Percentiles rank a stretch among this genome's conserved stretches.
phyloP scores from a whole-genome alignment of 2,329 filamentous ascomycete species.

The Exophiala spinifera region DNA sequence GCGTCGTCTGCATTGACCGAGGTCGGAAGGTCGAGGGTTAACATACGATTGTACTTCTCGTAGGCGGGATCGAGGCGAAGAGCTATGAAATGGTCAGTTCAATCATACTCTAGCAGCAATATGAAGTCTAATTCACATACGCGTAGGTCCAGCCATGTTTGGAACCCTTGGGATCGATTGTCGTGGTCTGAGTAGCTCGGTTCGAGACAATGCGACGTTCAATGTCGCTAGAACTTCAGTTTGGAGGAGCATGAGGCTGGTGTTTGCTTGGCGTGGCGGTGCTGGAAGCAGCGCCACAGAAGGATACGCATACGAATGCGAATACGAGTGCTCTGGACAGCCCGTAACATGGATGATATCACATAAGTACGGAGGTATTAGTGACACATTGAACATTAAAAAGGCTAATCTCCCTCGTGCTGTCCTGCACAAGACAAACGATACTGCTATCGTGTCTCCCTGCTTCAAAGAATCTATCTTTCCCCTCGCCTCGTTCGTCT shows the following conservation, averaged over 20 bases:
- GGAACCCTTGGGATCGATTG: constrained; percentile 23
- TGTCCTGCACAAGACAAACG: too few species aligned
- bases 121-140: constrained; percentile 32
- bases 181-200: constrained; percentile 9
- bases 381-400: too few species aligned
- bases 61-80: constrained; percentile 44
- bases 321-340: too few species aligned
- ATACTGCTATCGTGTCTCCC: too few species aligned
- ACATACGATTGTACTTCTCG: constrained; percentile 51
- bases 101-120: neutral
- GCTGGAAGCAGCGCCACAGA: neutral
- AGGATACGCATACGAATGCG: too few species aligned
- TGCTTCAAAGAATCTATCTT: too few species aligned
- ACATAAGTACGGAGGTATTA: too few species aligned
- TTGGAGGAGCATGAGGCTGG: neutral
- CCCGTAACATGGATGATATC: too few species aligned
- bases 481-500: too few species aligned
- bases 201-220: constrained; percentile 4
- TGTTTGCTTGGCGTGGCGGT: constrained; percentile 7
- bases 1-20: neutral
- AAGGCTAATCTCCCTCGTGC: too few species aligned
- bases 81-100: constrained; percentile 33
- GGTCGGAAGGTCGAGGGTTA: neutral
- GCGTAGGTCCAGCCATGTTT: constrained; percentile 53
- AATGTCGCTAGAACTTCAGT: constrained; percentile 2